Evolutionary conservation across 2,329 filamentous ascomycete genomes (phyloP).

Genomic region (Graphium sp.): DNA sequence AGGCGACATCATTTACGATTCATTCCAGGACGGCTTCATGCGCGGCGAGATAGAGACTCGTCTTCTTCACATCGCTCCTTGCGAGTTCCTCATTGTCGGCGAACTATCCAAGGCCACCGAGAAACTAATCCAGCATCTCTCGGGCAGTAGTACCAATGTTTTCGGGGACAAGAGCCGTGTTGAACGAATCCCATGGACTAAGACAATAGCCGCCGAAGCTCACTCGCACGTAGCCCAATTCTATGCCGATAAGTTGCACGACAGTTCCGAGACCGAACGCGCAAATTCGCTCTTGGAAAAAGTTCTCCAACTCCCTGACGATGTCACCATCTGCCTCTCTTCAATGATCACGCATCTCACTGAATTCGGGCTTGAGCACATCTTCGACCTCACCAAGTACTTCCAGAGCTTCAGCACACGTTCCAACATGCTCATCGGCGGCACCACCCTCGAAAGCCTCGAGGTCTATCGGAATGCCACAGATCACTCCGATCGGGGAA

Average conservation of each 20-base stretch:
- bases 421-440: slow-evolving; percentile 91
- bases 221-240: slow-evolving; percentile 85
- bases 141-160: slow-evolving; percentile 76
- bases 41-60: slow-evolving; percentile 87
- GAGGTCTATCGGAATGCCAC: slow-evolving; percentile 95
- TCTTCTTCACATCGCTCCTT: slow-evolving; percentile 87
- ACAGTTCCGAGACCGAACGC: slow-evolving; percentile 33
- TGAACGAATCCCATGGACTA: slow-evolving; percentile 58
- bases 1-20: slow-evolving; percentile 88
- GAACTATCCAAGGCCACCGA: slow-evolving; percentile 81
- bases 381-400: slow-evolving; percentile 92
- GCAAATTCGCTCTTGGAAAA: slow-evolving; percentile 62
- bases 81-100: slow-evolving; percentile 86
- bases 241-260: slow-evolving; percentile 73
- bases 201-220: slow-evolving; percentile 69
- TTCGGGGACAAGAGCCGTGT: slow-evolving; percentile 83
- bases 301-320: slow-evolving; percentile 68
- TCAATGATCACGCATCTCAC: slow-evolving; percentile 89
- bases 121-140: slow-evolving; percentile 79
- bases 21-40: slow-evolving; percentile 97
- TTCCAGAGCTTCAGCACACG: slow-evolving; percentile 90
- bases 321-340: slow-evolving; percentile 81
- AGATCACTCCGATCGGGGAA: slow-evolving; percentile 69
- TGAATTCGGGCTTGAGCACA: slow-evolving; percentile 86
- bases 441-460: slow-evolving; percentile 82